Percentiles rank a stretch among this genome's conserved stretches.
Conservation (phyloP, 345 rosid genomes). For the Eucalyptus marginata region DNA sequence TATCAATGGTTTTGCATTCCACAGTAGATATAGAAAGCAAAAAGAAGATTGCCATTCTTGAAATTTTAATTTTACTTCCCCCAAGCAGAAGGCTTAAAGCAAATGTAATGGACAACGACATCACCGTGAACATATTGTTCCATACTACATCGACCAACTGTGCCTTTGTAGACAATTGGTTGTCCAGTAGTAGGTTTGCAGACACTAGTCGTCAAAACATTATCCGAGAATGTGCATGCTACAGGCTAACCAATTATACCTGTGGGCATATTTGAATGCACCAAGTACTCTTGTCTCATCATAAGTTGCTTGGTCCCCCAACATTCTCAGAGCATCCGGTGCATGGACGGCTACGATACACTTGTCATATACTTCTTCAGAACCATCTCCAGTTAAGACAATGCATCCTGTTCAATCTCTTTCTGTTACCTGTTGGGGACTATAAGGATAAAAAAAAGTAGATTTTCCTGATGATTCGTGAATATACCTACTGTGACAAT, state of each 20-base stretch:
- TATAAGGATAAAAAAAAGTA: not conserved
- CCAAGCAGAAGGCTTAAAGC: not conserved
- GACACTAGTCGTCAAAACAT: not conserved
- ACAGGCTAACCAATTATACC: constrained; percentile 22
- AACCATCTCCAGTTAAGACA: constrained; percentile 33
- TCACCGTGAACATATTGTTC: not conserved
- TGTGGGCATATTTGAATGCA: constrained; percentile 70
- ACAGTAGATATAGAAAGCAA: not conserved
- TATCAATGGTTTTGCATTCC: not conserved
- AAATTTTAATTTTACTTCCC: not conserved
- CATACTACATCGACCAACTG: not conserved
- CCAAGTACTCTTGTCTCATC: constrained; percentile 74
- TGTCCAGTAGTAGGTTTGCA: not conserved
- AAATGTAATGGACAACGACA: not conserved
- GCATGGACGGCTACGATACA: constrained; percentile 66
- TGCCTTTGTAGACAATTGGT: not conserved
- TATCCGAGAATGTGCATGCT: not conserved
- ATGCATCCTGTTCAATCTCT: constrained; percentile 23
- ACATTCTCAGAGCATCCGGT: constrained; percentile 58
- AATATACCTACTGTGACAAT: not conserved
- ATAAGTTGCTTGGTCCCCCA: constrained; percentile 55
- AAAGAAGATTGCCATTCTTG: not conserved
- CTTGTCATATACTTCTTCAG: constrained; percentile 24
- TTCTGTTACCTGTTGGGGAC: not conserved
- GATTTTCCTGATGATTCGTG: not conserved